Conservation (phyloP, 2,329 filamentous ascomycete species). For the Amylocarpus encephaloides region DNA sequence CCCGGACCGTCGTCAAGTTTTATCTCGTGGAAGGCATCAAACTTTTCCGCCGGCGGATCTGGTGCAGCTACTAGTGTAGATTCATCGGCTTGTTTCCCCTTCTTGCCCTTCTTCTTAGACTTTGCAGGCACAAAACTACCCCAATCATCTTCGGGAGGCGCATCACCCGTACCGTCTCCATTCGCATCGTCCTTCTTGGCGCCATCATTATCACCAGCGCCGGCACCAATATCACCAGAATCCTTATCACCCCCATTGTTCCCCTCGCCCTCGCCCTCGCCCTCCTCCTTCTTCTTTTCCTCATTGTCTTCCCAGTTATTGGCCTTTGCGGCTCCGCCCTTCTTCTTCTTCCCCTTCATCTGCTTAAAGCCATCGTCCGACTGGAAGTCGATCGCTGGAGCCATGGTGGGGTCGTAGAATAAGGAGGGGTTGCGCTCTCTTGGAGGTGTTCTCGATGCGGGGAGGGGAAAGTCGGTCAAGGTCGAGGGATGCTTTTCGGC, state of each 20-base stretch:
- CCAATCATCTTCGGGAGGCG: slow-evolving; percentile 46
- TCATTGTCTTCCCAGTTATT: slow-evolving; percentile 42
- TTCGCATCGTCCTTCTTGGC: slow-evolving; percentile 34
- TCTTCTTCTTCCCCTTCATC: slow-evolving; percentile 32
- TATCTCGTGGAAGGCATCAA: slow-evolving; percentile 61
- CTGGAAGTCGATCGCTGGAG: slow-evolving; percentile 49
- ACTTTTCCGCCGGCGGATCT: slow-evolving; percentile 32
- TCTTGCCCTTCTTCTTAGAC: slow-evolving; percentile 55
- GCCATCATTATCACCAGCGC: slow-evolving; percentile 32
- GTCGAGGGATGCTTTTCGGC: slow-evolving; percentile 23
- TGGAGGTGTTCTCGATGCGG: slow-evolving; percentile 11
- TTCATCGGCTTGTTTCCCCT: slow-evolving; percentile 39
- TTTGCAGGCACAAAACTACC: slow-evolving; percentile 39
- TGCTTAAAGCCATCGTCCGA: slow-evolving; percentile 49
- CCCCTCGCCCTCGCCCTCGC: slow-evolving; percentile 33
- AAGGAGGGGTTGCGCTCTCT: slow-evolving; percentile 29
- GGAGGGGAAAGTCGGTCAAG: slow-evolving; percentile 19
- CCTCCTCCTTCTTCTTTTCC: slow-evolving; percentile 38
- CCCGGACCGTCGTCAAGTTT: slow-evolving; percentile 59
- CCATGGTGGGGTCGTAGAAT: slow-evolving; percentile 41
- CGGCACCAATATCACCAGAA: slow-evolving; percentile 30
- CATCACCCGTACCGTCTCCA: slow-evolving; percentile 31
- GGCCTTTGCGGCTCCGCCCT: slow-evolving; percentile 31
- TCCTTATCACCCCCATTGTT: slow-evolving; percentile 32
- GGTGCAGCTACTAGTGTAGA: slow-evolving; percentile 31